Evolutionary conservation across 2,329 filamentous ascomycete genomes (phyloP).

Genomic region (Sclerotinia trifoliorum): DNA sequence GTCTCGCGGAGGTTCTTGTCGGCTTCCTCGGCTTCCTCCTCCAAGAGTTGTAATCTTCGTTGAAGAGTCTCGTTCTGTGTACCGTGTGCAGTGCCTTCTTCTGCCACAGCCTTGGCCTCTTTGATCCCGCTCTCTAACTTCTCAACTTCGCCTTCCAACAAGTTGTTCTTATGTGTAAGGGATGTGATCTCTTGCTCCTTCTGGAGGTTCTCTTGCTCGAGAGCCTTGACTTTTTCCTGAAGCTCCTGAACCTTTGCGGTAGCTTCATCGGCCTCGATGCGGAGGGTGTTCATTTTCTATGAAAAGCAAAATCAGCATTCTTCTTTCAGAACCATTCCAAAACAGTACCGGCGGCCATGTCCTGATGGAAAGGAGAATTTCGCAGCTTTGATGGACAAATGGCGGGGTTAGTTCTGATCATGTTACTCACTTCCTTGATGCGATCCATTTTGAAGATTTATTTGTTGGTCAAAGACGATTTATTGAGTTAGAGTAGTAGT

Average conservation of each 20-base stretch:
- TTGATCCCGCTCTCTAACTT: slow-evolving; percentile 83
- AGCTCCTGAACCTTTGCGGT: slow-evolving; percentile 81
- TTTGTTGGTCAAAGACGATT: slow-evolving; percentile 11
- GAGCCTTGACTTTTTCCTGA: slow-evolving; percentile 77
- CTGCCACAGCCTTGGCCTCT: slow-evolving; percentile 82
- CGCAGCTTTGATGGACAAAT: slow-evolving; percentile 26
- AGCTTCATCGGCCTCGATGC: slow-evolving; percentile 87
- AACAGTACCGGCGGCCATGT: background rate
- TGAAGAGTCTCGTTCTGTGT: slow-evolving; percentile 89
- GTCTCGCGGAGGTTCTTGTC: slow-evolving; percentile 96
- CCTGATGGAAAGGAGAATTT: slow-evolving; percentile 12
- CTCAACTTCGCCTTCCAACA: slow-evolving; percentile 88
- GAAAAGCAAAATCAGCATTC: slow-evolving; percentile 19
- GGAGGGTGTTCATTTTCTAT: slow-evolving; percentile 93
- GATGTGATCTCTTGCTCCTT: slow-evolving; percentile 99
- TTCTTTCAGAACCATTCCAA: slow-evolving; percentile 11
- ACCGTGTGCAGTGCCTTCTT: slow-evolving; percentile 77
- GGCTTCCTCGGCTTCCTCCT: slow-evolving; percentile 95
- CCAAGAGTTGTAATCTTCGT: slow-evolving; percentile 89
- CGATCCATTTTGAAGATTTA: slow-evolving; percentile 66
- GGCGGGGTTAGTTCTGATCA: slow-evolving; percentile 37
- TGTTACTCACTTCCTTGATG: slow-evolving; percentile 77
- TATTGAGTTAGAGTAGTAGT: background rate
- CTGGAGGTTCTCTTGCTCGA: slow-evolving; percentile 91
- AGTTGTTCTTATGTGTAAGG: slow-evolving; percentile 88